A percentile compares a stretch with the other conserved stretches of the same genome.
These are phyloP conservation scores for Solanum chiquidenum DNA, from an alignment of 257 asterid genomes.

Conservation along the genomic window DNA sequence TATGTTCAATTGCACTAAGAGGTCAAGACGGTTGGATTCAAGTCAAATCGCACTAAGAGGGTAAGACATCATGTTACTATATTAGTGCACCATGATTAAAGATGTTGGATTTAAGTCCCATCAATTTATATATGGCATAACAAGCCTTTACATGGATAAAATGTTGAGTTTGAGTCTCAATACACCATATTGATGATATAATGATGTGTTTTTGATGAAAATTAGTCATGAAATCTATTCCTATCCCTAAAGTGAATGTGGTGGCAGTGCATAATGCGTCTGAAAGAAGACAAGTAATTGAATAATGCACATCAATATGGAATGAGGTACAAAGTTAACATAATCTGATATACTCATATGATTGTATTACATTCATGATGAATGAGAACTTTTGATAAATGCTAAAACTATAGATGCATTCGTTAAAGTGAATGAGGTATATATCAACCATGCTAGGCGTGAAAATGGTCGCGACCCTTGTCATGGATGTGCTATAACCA, in stretches of 20 bases:
- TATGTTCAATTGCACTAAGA: neutral
- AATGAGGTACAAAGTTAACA: neutral
- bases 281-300: no score
- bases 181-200: neutral
- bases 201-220: neutral
- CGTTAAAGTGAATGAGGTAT: neutral
- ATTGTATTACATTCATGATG: no score
- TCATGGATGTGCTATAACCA: neutral
- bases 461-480: neutral
- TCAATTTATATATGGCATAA: no score
- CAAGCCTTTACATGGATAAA: neutral
- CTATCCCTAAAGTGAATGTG: neutral
- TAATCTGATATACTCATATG: no score
- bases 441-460: rapidly evolving
- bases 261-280: rapidly evolving
- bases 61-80: neutral
- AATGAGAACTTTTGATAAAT: no score
- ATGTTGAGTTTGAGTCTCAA: neutral
- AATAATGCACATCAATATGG: neutral
- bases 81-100: neutral
- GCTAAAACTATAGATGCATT: no score
- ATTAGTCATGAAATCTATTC: neutral
- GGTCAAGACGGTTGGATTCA: neutral
- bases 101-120: neutral
- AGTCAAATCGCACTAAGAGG: neutral